Conservation (phyloP, 345 rosid species). For the Ceriops tagal region DNA sequence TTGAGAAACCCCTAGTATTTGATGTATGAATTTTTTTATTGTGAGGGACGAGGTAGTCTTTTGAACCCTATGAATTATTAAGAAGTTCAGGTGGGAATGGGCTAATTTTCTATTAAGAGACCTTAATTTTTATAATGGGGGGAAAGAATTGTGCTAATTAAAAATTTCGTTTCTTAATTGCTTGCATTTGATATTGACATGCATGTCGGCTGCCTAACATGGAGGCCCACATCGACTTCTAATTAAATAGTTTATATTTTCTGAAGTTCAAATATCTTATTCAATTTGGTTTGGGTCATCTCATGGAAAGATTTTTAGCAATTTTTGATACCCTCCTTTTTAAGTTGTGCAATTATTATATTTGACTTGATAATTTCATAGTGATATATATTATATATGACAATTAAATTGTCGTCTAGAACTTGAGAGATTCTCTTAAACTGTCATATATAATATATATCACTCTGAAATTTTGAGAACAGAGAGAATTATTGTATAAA, state of each 20-base stretch:
- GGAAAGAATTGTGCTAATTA: background rate
- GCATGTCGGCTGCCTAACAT: conserved; percentile 6
- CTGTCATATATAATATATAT: too few relatives aligned
- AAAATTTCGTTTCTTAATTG: background rate
- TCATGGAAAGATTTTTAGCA: background rate
- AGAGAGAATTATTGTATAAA: too few relatives aligned
- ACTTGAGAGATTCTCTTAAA: too few relatives aligned
- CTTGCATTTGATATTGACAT: background rate
- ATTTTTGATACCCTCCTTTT: background rate
- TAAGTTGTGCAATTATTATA: background rate
- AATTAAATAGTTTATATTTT: background rate
- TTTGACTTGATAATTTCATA: background rate
- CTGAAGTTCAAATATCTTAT: background rate
- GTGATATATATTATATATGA: background rate
- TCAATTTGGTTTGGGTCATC: conserved; percentile 26
- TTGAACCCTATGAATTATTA: background rate
- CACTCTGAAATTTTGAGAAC: too few relatives aligned
- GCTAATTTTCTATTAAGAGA: background rate
- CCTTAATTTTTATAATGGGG: background rate
- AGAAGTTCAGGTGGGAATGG: background rate
- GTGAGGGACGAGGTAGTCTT: background rate
- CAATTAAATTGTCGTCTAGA: too few relatives aligned
- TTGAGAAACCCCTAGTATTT: too few relatives aligned
- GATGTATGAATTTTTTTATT: too few relatives aligned
- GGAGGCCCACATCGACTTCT: conserved; percentile 19